A percentile compares a stretch with the other conserved stretches of the same genome.
phyloP scores from a whole-genome alignment of 305 asterid species.

The Rubia peregrina region DNA sequence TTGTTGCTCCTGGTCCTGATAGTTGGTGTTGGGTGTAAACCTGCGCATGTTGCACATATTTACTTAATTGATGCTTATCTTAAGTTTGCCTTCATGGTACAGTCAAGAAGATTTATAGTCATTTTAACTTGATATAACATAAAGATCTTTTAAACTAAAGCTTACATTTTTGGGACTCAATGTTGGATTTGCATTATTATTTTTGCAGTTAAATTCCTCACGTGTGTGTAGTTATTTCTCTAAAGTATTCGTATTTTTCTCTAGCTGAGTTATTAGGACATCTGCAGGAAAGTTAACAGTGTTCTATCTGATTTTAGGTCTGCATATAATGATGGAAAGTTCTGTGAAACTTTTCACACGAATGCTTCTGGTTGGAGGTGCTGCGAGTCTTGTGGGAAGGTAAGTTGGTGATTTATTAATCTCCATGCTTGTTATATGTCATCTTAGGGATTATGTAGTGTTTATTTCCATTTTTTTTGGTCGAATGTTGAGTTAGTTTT shows the following conservation, averaged over 20 bases:
- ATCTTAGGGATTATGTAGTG: not conserved
- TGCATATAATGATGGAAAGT: conserved; percentile 84
- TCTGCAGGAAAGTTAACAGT: conserved; percentile 7
- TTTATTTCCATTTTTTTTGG: not conserved
- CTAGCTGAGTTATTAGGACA: not conserved
- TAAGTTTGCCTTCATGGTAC: not conserved
- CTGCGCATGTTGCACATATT: not conserved
- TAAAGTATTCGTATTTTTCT: not conserved
- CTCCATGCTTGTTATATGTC: not conserved
- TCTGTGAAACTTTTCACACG: conserved; percentile 84
- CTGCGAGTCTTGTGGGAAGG: conserved; percentile 99
- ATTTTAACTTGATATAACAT: not conserved
- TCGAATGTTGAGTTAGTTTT: not conserved
- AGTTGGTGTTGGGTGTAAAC: conserved; percentile 5
- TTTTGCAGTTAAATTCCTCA: not conserved
- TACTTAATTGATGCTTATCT: not conserved
- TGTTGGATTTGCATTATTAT: not conserved
- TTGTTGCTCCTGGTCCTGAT: not conserved
- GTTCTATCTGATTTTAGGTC: conserved; percentile 32
- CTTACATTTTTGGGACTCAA: not conserved
- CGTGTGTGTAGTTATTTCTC: too few relatives aligned
- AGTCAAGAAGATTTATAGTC: not conserved
- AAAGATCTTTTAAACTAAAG: not conserved
- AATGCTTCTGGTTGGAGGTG: conserved; percentile 96
- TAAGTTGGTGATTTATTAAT: conserved; percentile 21